These are phyloP conservation scores for Nicotiana otophora DNA, from an alignment of 257 asterid species.

Conservation along the genomic window DNA sequence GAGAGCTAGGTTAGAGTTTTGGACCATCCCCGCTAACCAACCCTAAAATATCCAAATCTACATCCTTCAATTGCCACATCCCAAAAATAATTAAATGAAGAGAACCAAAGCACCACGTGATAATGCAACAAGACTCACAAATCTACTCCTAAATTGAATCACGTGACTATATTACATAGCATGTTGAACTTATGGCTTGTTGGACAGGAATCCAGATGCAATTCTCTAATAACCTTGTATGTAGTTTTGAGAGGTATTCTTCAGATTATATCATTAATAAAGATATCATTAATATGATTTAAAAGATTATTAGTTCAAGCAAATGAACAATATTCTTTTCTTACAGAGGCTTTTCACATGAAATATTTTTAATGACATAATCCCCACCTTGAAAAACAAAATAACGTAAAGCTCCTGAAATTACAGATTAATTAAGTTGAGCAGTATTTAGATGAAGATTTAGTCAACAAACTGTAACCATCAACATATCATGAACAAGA, in stretches of 20 bases:
- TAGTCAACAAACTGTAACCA: background rate
- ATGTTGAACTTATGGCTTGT: background rate
- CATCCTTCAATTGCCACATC: background rate
- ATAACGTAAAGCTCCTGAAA: background rate
- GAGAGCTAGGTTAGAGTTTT: background rate
- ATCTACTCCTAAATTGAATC: background rate
- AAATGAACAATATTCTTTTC: background rate
- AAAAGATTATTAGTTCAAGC: background rate
- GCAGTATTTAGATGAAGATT: background rate
- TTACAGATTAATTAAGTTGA: background rate
- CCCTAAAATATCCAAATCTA: background rate
- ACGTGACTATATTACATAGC: background rate
- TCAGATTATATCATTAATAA: background rate
- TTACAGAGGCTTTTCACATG: background rate
- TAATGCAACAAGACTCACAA: background rate
- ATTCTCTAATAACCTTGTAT: background rate
- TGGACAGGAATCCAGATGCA: background rate
- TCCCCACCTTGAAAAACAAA: constrained; percentile 1
- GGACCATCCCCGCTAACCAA: background rate
- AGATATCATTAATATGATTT: background rate
- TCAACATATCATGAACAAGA: background rate
- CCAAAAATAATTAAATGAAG: background rate
- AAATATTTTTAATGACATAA: background rate
- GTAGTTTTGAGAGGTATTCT: background rate
- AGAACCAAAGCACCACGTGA: background rate